These are phyloP conservation scores for Fusarium sp. DNA, from an alignment of 2,329 filamentous ascomycete species.

Conservation along the genomic window DNA sequence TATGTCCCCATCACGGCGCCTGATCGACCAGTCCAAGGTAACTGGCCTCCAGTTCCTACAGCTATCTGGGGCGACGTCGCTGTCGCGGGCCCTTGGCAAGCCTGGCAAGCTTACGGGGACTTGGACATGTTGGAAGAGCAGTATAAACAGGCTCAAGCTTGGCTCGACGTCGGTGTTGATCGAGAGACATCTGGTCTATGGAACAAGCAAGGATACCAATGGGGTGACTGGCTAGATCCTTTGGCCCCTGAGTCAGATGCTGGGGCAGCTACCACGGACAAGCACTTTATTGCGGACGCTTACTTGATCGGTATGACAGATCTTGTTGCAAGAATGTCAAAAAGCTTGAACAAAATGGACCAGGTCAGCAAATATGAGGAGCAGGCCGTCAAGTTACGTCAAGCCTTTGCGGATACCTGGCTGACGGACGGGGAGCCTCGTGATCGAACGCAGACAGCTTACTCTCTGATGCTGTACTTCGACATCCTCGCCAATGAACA, in stretches of 20 bases:
- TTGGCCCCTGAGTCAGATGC: conserved; percentile 3
- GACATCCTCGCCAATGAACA: conserved; percentile 42
- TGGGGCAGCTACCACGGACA: conserved; percentile 11
- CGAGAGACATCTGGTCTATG: conserved; percentile 6
- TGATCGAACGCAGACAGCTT: conserved; percentile 52
- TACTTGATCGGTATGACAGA: conserved; percentile 6
- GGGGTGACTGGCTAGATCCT: conserved; percentile 23
- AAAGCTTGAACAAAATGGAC: neutral
- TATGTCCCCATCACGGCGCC: neutral
- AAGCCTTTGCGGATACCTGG: neutral
- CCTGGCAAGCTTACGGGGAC: conserved; percentile 13
- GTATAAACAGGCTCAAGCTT: conserved; percentile 9
- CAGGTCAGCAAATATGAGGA: neutral
- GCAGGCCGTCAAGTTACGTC: neutral
- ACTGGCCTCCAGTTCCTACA: neutral
- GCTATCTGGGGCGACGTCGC: conserved; percentile 16
- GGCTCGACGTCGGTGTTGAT: conserved; percentile 11
- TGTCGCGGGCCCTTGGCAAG: conserved; percentile 9
- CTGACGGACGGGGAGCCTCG: neutral
- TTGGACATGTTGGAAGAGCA: neutral
- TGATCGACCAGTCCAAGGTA: neutral
- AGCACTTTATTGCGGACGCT: conserved; percentile 10
- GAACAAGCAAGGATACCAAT: conserved; percentile 1
- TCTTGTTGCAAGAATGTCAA: neutral
- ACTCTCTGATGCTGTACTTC: conserved; percentile 52